Base-by-base conservation (phyloP, 2,329 filamentous ascomycete species). In the Periconia sp. region DNA sequence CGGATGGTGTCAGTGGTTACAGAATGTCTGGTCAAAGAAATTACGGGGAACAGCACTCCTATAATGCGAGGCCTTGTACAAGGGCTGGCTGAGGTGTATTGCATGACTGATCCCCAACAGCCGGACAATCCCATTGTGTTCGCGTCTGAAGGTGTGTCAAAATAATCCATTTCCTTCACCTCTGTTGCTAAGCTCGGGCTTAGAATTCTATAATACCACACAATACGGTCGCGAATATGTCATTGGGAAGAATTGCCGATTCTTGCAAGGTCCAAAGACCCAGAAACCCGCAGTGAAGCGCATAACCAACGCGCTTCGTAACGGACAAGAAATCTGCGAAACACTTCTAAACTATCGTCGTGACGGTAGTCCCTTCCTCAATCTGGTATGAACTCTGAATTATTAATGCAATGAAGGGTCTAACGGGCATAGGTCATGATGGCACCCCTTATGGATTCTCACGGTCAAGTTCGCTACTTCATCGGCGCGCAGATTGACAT, bases 241-340 rank as follows among this genome's bases (percentile, higher is more conserved):
- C 2, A 78, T 90, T n/a, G 87, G 87, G 0, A 81, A 84, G 18
- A 89, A 90, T 52, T 90, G 87, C 56, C 81, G 87, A 7, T 89
- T 90, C 57, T 76, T 91, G 2, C 87, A 90, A 63, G 87, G 88
- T 0, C 86, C 86, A 0, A 82, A 80, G 55, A 88, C 87, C 5
- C 83, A 84, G 47, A 75, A 73, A 0, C 75, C 79, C 43, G 85
- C 84, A 30, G 75, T 87, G 0, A 69, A 75, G 36, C 75, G 87
- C 37, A 73, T 91, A 11, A 74, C 79, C 17, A 79, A 85, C 34
- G 83, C 82, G 11, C 68, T 87, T 3, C 67, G 76, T 5, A 78
- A 74, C 0, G 84, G 85, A 11, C 75, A 81, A 52, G 87, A 90
- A 56, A 80, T 86, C 47, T 85, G 78, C 39, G 88, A 91, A 56